Evolutionary conservation across 345 rosid species (phyloP).

Genomic region (Acer campestre): DNA sequence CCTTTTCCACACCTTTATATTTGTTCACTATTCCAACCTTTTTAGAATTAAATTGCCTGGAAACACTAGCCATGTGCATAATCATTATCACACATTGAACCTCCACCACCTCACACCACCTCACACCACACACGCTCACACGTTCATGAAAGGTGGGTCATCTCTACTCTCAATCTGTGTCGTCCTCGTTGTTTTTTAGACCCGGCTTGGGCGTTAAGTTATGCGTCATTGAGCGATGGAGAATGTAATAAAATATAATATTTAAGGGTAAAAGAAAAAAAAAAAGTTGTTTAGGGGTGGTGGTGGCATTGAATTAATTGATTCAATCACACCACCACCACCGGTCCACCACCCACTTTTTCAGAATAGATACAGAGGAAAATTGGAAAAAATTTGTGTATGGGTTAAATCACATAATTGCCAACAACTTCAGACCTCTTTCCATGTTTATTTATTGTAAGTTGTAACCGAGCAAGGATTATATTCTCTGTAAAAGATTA

Average conservation of each 20-base stretch:
- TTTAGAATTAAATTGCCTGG: background rate
- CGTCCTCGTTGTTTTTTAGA: background rate
- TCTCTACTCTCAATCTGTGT: background rate
- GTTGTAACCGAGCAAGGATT: background rate
- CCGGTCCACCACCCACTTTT: conserved; percentile 25
- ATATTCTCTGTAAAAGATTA: background rate
- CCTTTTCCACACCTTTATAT: background rate
- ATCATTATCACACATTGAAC: conserved; percentile 16
- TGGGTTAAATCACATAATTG: conserved; percentile 18
- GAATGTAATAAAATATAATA: no score
- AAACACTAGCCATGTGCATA: conserved; percentile 18
- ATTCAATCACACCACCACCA: conserved; percentile 24
- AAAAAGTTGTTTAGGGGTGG: no score
- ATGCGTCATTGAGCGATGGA: no score
- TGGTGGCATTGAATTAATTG: conserved; percentile 11
- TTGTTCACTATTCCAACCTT: background rate
- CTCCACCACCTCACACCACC: background rate
- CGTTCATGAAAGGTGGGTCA: conserved; percentile 26
- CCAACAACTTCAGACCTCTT: conserved; percentile 11
- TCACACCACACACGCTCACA: background rate
- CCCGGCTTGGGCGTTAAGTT: background rate
- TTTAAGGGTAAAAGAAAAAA: no score
- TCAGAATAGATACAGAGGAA: background rate
- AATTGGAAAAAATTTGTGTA: background rate
- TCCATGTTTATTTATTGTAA: background rate